phyloP scores from a whole-genome alignment of 2,329 filamentous ascomycete species.

The Penicillium sp. region DNA sequence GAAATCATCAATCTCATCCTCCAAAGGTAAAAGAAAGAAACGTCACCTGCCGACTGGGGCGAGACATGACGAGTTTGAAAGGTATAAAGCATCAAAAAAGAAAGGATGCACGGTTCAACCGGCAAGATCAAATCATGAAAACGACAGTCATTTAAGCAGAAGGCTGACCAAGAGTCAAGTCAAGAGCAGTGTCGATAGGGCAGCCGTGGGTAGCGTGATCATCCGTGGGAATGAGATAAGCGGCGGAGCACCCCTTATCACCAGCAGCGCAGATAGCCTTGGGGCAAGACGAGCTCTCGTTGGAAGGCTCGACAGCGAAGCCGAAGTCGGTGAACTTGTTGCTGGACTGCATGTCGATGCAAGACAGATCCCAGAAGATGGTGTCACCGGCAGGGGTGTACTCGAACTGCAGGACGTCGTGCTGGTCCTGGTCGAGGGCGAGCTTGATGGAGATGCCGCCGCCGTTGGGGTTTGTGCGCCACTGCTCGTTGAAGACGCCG shows the following conservation, averaged over 20 bases:
- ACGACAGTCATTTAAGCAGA: not conserved
- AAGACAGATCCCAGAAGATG: conserved; percentile 43
- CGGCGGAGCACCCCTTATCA: conserved; percentile 35
- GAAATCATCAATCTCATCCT: conserved; percentile 11
- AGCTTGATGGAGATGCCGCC: conserved; percentile 46
- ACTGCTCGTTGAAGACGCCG: conserved; percentile 35
- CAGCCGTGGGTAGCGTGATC: conserved; percentile 44
- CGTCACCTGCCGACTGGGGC: no score
- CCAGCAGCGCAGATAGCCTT: conserved; percentile 36
- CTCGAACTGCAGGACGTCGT: conserved; percentile 44
- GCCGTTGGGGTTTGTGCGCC: conserved; percentile 36
- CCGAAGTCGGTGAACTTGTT: conserved; percentile 36
- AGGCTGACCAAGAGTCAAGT: conserved; percentile 33
- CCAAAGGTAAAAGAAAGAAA: no score
- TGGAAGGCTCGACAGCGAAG: conserved; percentile 35
- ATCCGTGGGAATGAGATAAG: conserved; percentile 41
- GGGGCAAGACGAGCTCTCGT: conserved; percentile 29
- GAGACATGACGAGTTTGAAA: not conserved
- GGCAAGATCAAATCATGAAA: conserved; percentile 8
- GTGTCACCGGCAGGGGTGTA: conserved; percentile 34
- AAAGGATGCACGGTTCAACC: conserved; percentile 28
- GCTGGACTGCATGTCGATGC: conserved; percentile 33
- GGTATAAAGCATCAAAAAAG: conserved; percentile 9
- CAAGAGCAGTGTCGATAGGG: conserved; percentile 34
- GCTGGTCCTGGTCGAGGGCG: conserved; percentile 29